Conservation (phyloP, 2,329 filamentous ascomycete genomes). For the Clonostachys rhizophaga region DNA sequence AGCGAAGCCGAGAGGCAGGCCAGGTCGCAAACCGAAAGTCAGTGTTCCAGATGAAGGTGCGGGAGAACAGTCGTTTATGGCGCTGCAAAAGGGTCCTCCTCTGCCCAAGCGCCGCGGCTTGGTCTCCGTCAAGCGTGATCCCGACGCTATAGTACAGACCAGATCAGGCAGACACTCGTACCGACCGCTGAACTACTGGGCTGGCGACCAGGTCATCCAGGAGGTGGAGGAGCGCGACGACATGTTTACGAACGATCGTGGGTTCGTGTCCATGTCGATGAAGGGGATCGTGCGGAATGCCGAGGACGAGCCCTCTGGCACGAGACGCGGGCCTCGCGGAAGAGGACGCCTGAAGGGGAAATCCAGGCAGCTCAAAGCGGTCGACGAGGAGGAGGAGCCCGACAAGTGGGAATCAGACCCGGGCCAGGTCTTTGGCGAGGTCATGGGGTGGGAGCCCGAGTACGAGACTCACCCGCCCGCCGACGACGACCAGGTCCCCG, state of each 20-base stretch:
- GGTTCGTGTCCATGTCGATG: slow-evolving; percentile 63
- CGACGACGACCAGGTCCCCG: slow-evolving; percentile 48
- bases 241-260: slow-evolving; percentile 24
- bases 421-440: slow-evolving; percentile 59
- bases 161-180: slow-evolving; percentile 77
- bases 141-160: slow-evolving; percentile 51
- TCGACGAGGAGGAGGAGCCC: slow-evolving; percentile 40
- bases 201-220: slow-evolving; percentile 73
- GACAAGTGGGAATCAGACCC: slow-evolving; percentile 65
- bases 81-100: slow-evolving; percentile 49
- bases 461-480: slow-evolving; percentile 48
- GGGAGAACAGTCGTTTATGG: slow-evolving; percentile 38
- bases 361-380: slow-evolving; percentile 22
- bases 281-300: slow-evolving; percentile 70
- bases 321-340: slow-evolving; percentile 13
- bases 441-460: slow-evolving; percentile 59
- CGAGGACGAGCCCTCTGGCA: slow-evolving; percentile 45
- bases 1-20: slow-evolving; percentile 2
- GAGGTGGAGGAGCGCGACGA: slow-evolving; percentile 53
- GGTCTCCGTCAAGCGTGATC: slow-evolving; percentile 43
- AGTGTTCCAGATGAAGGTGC: slow-evolving; percentile 28
- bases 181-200: slow-evolving; percentile 80
- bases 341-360: slow-evolving; percentile 20
- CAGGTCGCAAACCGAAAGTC: slow-evolving; percentile 7
- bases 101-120: slow-evolving; percentile 50